phyloP scores from a whole-genome alignment of 2,329 filamentous ascomycete genomes.

The Colletotrichum simmondsii region DNA sequence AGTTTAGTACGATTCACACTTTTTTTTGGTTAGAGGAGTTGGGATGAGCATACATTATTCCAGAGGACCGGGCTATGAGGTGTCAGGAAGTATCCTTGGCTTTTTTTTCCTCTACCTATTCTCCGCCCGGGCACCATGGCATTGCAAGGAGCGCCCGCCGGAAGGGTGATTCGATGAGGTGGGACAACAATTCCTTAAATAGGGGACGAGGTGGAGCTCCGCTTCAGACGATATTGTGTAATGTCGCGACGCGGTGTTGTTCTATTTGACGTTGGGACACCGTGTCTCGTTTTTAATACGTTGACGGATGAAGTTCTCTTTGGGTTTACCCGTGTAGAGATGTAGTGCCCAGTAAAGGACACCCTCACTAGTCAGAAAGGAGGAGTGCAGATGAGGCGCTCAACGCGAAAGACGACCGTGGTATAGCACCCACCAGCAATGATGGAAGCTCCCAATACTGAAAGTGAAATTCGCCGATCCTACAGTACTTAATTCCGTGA shows the following conservation, averaged over 20 bases:
- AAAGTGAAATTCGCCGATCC: neutral
- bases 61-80: neutral
- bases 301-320: neutral
- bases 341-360: neutral
- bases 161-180: neutral
- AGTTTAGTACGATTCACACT: constrained; percentile 19
- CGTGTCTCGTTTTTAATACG: neutral
- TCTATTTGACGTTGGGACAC: neutral
- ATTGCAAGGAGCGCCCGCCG: neutral
- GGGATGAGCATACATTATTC: constrained; percentile 1
- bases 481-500: neutral
- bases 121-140: neutral
- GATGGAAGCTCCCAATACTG: neutral
- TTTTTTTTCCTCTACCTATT: neutral
- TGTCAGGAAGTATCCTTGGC: neutral
- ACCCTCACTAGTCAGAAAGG: neutral
- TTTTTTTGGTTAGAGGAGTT: constrained; percentile 22
- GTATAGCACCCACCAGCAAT: neutral
- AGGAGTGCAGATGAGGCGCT: neutral
- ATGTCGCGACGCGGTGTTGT: neutral
- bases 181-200: neutral
- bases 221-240: neutral
- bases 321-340: neutral
- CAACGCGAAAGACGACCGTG: neutral
- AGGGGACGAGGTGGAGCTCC: neutral